Percentiles rank a stretch among this genome's conserved stretches.
Evolutionary conservation across 2,329 filamentous ascomycete genomes (phyloP).

Genomic region (Venturia carpophila): DNA sequence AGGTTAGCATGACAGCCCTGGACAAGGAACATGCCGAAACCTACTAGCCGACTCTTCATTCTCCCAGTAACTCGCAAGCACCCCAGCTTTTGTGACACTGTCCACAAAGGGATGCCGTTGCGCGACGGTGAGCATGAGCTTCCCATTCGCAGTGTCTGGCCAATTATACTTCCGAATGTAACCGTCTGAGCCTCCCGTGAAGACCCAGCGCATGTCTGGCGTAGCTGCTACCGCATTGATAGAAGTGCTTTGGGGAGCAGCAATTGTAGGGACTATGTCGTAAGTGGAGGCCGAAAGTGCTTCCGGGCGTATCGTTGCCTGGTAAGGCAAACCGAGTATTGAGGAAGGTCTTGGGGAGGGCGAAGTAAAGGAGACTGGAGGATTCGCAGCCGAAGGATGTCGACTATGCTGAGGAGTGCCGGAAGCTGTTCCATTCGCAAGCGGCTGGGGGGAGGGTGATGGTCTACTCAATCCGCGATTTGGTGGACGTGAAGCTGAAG

Average conservation of each 20-base stretch:
- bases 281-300: constrained; percentile 74
- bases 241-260: constrained; percentile 88
- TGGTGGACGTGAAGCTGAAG: constrained; percentile 21
- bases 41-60: constrained; percentile 68
- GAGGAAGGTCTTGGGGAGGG: constrained; percentile 35
- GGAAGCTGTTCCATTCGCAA: constrained; percentile 8
- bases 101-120: constrained; percentile 96
- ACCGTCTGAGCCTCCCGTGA: constrained; percentile 87
- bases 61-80: constrained; percentile 96
- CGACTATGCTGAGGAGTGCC: constrained; percentile 7
- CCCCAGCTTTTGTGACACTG: constrained; percentile 89
- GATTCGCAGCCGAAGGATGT: constrained; percentile 20
- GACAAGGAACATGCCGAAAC: constrained; percentile 16
- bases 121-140: constrained; percentile 85
- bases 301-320: constrained; percentile 63
- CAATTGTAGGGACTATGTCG: constrained; percentile 95
- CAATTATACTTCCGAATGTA: constrained; percentile 98
- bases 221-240: constrained; percentile 90
- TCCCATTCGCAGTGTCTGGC: constrained; percentile 88
- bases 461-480: constrained; percentile 15
- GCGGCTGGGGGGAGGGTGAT: constrained; percentile 11
- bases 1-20: constrained; percentile 12
- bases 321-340: constrained; percentile 35
- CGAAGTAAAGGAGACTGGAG: constrained; percentile 42
- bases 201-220: constrained; percentile 89